Evolutionary conservation across 306 rosid genomes (phyloP).

Genomic region (Rosa rugosa): DNA sequence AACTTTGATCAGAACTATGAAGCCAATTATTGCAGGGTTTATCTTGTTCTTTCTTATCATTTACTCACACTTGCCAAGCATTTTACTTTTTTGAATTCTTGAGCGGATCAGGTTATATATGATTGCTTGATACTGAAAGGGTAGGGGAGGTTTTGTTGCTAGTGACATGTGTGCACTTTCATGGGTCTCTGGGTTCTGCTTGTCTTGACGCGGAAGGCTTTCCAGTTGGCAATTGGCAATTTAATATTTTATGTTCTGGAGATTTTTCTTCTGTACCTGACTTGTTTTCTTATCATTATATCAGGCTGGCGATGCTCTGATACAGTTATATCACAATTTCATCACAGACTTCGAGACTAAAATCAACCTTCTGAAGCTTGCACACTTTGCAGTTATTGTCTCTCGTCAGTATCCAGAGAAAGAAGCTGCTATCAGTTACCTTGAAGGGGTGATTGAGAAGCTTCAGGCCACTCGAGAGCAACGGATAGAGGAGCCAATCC

Average conservation of each 20-base stretch:
- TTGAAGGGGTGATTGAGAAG: constrained; percentile 87
- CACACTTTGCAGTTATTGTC: constrained; percentile 96
- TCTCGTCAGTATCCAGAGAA: constrained; percentile 95
- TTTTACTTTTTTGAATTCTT: neutral
- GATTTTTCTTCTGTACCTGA: constrained; percentile 1
- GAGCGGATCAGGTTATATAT: neutral
- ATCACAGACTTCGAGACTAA: constrained; percentile 98
- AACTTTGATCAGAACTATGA: neutral
- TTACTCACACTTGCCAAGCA: neutral
- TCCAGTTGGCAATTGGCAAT: neutral
- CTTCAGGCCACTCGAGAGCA: constrained; percentile 85
- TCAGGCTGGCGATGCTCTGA: constrained; percentile 99
- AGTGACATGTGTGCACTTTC: neutral
- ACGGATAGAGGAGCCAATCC: constrained; percentile 89
- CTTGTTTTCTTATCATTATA: constrained; percentile 17
- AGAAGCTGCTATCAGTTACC: constrained; percentile 89
- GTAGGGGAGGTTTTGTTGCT: neutral
- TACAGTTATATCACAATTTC: constrained; percentile 92
- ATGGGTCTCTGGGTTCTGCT: neutral
- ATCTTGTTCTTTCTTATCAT: constrained; percentile 1
- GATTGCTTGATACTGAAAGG: neutral
- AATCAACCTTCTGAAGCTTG: constrained; percentile 97
- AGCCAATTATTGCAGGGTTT: neutral
- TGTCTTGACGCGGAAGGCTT: neutral
- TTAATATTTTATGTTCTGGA: neutral